Percentiles rank a stretch among this genome's conserved stretches.
Evolutionary conservation across 116 monocot genomes (phyloP).

Genomic region (Dioscorea cayenensis): DNA sequence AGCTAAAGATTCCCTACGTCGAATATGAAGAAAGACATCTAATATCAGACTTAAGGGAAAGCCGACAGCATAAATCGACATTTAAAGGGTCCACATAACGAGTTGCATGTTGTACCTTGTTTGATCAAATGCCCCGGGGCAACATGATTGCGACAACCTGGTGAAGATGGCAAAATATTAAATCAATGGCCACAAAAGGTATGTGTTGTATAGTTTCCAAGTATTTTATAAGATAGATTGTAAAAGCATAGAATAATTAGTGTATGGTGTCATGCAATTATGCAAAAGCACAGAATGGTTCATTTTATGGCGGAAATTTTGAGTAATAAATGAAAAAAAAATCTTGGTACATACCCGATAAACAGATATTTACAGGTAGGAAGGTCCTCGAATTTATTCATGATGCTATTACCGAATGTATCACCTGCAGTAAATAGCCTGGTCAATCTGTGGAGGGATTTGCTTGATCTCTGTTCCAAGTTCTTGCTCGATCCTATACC

Average conservation of each 20-base stretch:
- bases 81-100: no score
- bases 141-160: no score
- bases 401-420: background rate
- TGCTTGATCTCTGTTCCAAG: slow-evolving; percentile 74
- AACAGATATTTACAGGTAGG: slow-evolving; percentile 21
- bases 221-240: no score
- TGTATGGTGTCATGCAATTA: background rate
- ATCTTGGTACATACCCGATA: slow-evolving; percentile 13
- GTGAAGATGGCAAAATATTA: no score
- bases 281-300: background rate
- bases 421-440: slow-evolving; percentile 64
- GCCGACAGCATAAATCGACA: no score
- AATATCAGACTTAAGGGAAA: background rate
- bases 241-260: no score
- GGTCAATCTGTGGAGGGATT: slow-evolving; percentile 73
- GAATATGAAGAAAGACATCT: no score
- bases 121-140: no score
- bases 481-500: slow-evolving; percentile 72
- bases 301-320: background rate
- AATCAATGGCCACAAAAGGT: no score
- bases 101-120: no score
- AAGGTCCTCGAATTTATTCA: slow-evolving; percentile 1
- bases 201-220: no score
- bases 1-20: no score
- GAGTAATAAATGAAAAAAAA: background rate